phyloP scores from a whole-genome alignment of 768 basidiomycete species.

The Gloeostereum incarnatum region DNA sequence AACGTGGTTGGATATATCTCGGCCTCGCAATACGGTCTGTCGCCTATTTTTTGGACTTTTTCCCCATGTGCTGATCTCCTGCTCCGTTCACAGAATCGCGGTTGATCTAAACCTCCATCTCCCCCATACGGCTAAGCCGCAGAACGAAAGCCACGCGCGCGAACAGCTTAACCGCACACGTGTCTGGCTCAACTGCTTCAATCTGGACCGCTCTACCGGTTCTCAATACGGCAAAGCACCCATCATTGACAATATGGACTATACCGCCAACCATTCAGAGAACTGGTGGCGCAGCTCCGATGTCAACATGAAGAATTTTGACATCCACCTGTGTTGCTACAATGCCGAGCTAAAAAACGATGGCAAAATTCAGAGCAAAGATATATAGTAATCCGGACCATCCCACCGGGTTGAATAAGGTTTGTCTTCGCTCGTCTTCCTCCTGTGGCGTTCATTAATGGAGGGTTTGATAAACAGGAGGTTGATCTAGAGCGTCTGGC shows the following conservation, averaged over 20 bases:
- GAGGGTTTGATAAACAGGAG: slow-evolving; percentile 25
- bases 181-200: slow-evolving; percentile 86
- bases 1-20: slow-evolving; percentile 83
- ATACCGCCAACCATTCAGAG: slow-evolving; percentile 61
- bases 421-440: slow-evolving; percentile 14
- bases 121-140: slow-evolving; percentile 60
- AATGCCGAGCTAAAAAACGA: slow-evolving; percentile 63
- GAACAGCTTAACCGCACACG: slow-evolving; percentile 87
- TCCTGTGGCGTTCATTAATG: neutral
- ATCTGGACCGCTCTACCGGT: slow-evolving; percentile 82
- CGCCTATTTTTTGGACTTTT: neutral
- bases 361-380: slow-evolving; percentile 47
- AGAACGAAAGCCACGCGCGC: slow-evolving; percentile 74
- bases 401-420: slow-evolving; percentile 73
- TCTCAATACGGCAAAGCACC: slow-evolving; percentile 85
- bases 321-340: slow-evolving; percentile 74
- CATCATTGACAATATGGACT: slow-evolving; percentile 70
- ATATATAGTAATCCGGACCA: slow-evolving; percentile 69
- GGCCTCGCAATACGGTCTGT: slow-evolving; percentile 77
- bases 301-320: slow-evolving; percentile 64
- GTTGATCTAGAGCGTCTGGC: slow-evolving; percentile 59
- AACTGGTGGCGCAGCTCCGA: slow-evolving; percentile 64
- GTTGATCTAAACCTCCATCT: slow-evolving; percentile 86
- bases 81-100: slow-evolving; percentile 52
- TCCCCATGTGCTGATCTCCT: slow-evolving; percentile 5